These are phyloP conservation scores for Daldinia concentrica DNA, from an alignment of 495 filamentous ascomycete genomes.

Conservation along the genomic window DNA sequence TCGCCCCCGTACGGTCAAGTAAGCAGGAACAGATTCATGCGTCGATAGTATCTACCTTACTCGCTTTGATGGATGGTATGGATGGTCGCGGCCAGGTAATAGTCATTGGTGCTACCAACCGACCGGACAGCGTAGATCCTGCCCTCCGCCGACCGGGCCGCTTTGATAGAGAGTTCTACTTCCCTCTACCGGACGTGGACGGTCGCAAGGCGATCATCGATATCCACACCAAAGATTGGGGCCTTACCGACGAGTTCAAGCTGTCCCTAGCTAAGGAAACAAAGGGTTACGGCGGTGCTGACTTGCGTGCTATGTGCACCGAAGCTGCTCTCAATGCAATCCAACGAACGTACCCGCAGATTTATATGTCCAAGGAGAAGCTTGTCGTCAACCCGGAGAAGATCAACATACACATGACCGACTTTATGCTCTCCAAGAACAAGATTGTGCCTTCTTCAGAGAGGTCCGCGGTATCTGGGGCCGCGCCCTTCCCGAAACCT, in stretches of 20 bases:
- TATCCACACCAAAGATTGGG: slow-evolving; percentile 96
- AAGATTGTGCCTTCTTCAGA: slow-evolving; percentile 96
- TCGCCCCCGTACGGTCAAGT: slow-evolving; percentile 93
- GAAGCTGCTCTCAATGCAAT: slow-evolving; percentile 99
- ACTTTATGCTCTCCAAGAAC: slow-evolving; percentile 96
- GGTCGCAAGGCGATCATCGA: slow-evolving; percentile 86
- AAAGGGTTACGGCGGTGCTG: slow-evolving; percentile 96
- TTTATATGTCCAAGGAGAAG: slow-evolving; percentile 91
- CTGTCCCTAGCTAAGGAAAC: slow-evolving; percentile 83
- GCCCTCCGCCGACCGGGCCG: slow-evolving; percentile 92
- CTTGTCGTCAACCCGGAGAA: slow-evolving; percentile 84
- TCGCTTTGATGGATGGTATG: slow-evolving; percentile 99
- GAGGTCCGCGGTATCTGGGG: slow-evolving; percentile 81
- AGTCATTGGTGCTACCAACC: slow-evolving; percentile 97
- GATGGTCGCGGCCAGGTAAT: slow-evolving; percentile 97
- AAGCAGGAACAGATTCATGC: slow-evolving; percentile 99
- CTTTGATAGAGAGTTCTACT: slow-evolving; percentile 98
- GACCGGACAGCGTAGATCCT: slow-evolving; percentile 95
- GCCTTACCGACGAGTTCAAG: slow-evolving; percentile 80
- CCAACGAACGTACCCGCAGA: slow-evolving; percentile 93
- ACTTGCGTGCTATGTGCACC: slow-evolving; percentile 91
- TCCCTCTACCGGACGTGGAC: slow-evolving; percentile 83
- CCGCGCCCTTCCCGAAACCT: slow-evolving; percentile 75
- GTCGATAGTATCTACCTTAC: slow-evolving; percentile 92
- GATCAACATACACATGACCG: slow-evolving; percentile 85